Evolutionary conservation across 768 basidiomycete species (phyloP), one percentile per base, ranked within the genome.

Genomic region (Austroboletus festivus): DNA sequence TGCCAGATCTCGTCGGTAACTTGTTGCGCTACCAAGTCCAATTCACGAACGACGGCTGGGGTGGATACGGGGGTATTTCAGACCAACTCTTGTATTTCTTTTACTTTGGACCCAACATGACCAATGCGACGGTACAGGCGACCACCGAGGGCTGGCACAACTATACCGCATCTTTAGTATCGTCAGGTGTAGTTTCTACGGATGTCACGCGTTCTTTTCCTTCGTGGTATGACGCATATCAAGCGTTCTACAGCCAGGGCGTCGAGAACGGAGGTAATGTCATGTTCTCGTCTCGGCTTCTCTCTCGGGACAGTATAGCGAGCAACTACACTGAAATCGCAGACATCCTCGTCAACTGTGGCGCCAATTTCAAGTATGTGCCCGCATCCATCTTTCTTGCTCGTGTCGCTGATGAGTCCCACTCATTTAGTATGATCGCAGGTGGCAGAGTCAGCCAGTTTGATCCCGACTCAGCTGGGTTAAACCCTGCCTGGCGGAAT

Each of bases 401-500:
- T 13, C 5, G 31, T 3, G 12, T 23, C 46, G 30, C 39, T 1
- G 7, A 23, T 11, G 6, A 6, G 8, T 4, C 4, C 18, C n/a
- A 34, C 26, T 1, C 18, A 3, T 38, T 3, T 2, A 79, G 77
- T 30, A 58, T 64, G 9, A 59, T 77, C 6, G 70, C 63, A 6
- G 78, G 78, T 2, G 76, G 79, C 1, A 70, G 67, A 5, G 76
- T 76, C 11, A 63, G 68, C 4, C 56, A 58, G 19, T 56, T 65
- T 2, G 56, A 69, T 20, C 69, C 75, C 0, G 61, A 68, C 38
- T 68, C 73, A 3, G 62, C 67, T 12, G 77, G 73, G 10, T 47
- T 78, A n/a, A 70, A 77, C 58, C 77, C 76, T 11, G 73, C 71
- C 3, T 81, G 77, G 76, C 66, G 78, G 4, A 64, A 68, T 13